Conservation (phyloP, 2,329 filamentous ascomycete genomes). For the Aspergillus aculeatus region DNA sequence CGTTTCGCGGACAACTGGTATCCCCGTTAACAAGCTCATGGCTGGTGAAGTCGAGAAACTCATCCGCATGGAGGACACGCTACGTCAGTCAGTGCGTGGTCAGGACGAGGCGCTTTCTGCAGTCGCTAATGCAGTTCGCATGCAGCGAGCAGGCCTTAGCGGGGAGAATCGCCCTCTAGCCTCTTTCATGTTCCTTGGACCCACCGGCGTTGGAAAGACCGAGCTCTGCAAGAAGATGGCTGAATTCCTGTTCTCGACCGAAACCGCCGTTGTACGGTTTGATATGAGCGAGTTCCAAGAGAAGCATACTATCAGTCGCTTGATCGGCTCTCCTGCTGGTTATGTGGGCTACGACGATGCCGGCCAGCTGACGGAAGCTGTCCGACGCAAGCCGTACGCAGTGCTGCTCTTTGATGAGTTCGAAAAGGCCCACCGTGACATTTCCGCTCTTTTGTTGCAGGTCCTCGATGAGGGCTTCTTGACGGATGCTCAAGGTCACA, state of each 20-base stretch:
- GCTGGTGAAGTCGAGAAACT: constrained; percentile 92
- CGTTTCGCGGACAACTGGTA: constrained; percentile 87
- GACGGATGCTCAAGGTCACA: constrained; percentile 92
- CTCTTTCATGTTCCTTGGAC: constrained; percentile 96
- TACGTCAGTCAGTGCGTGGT: constrained; percentile 79
- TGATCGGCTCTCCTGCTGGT: constrained; percentile 89
- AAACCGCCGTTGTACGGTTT: constrained; percentile 86
- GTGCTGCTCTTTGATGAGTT: constrained; percentile 96
- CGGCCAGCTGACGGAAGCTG: constrained; percentile 91
- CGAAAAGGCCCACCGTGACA: constrained; percentile 94
- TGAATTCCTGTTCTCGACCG: constrained; percentile 86
- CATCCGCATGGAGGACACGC: constrained; percentile 89
- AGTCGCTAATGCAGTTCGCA: constrained; percentile 87
- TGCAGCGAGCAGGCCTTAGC: constrained; percentile 88
- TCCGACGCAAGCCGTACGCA: constrained; percentile 90
- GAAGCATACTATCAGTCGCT: constrained; percentile 88
- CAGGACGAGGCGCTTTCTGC: constrained; percentile 92
- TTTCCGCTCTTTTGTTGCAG: constrained; percentile 85
- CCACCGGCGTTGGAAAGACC: constrained; percentile 95
- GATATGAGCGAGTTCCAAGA: constrained; percentile 99
- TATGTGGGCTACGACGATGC: constrained; percentile 98
- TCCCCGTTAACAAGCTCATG: constrained; percentile 88
- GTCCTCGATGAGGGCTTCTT: constrained; percentile 95
- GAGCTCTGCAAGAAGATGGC: constrained; percentile 97
- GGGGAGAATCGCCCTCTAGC: constrained; percentile 89